Base-by-base conservation (phyloP, 345 rosid genomes). In the Pseudoturritis turrita region DNA sequence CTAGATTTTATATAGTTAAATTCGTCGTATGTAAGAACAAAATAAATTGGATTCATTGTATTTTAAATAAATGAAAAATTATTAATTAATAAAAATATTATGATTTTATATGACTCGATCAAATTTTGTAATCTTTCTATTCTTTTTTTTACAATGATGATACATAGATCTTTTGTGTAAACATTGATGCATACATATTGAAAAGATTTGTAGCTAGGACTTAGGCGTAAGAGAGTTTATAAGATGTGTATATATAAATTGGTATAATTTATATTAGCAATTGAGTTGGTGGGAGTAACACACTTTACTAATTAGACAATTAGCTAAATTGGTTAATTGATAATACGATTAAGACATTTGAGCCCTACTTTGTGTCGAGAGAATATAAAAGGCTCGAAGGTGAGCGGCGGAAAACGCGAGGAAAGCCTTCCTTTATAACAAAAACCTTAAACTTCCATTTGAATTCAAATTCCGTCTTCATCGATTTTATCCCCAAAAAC, bases 341-440 rank as follows among this genome's bases (percentile, higher is more conserved):
- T 11, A 35, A 63, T 19, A 13, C 28, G 19, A 5, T 46, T 45
- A 4, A 46, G 31, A 64, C 17, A 51, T 37, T 26, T 14, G 58
- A 57, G 74, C 50, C 74, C 74, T 70, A 70, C 59, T 70, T 59
- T 40, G 39, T 47, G 29, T 31, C 15, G 4, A 4, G 12, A 22
- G 51, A 74, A 75, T 75, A 68, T 66, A 61, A 76, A 76, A 62
- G 65, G 49, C 10, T 47, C 51, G 22, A 70, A 54, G 65, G 68
- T 69, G 35, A 69, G 74, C 79, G 74, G 79, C 79, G 59, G 74
- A 75, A 75, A 62, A 63, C 29, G 70, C 71, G 55, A 70, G 79
- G 52, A 50, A n/a, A 26, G 44, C 65, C 35, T 49, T 59, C 74
- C 75, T 75, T 68, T 68, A 75, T 75, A 76, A 62, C 79, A 76